Percentiles rank a stretch among this genome's conserved stretches.
phyloP scores from a whole-genome alignment of 305 asterid species.

The Vinca major region DNA sequence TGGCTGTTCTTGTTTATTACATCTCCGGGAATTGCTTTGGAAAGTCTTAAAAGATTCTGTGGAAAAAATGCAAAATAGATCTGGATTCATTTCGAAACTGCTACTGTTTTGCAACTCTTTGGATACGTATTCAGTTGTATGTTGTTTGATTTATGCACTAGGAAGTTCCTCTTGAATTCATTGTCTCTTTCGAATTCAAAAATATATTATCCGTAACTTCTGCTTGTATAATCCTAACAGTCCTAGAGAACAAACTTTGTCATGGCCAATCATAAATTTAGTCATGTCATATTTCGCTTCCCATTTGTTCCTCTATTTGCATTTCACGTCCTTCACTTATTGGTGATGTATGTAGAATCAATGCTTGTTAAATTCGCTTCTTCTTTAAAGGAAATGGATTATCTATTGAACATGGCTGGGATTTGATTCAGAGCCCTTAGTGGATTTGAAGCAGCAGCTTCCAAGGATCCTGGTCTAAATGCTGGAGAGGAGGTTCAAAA shows the following conservation, averaged over 20 bases:
- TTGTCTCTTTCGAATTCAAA: neutral
- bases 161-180: neutral
- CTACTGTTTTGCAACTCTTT: neutral
- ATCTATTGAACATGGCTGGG: neutral
- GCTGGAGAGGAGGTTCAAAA: constrained; percentile 64
- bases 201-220: neutral
- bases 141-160: too few species aligned
- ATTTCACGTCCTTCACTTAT: neutral
- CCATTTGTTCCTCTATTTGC: neutral
- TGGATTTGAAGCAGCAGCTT: constrained; percentile 97
- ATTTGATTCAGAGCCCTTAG: constrained; percentile 52
- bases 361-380: neutral
- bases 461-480: constrained; percentile 76
- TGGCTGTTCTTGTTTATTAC: neutral
- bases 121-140: too few species aligned
- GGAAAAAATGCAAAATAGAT: too few species aligned
- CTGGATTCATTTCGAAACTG: neutral
- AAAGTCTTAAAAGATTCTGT: too few species aligned
- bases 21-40: neutral
- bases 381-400: constrained; percentile 1
- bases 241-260: neutral
- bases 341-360: neutral
- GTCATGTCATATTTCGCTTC: neutral
- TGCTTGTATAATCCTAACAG: neutral
- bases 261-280: neutral